Percentiles rank a stretch among this genome's conserved stretches.
Evolutionary conservation across 768 basidiomycete genomes (phyloP).

Genomic region (Gymnopilus dilepis): DNA sequence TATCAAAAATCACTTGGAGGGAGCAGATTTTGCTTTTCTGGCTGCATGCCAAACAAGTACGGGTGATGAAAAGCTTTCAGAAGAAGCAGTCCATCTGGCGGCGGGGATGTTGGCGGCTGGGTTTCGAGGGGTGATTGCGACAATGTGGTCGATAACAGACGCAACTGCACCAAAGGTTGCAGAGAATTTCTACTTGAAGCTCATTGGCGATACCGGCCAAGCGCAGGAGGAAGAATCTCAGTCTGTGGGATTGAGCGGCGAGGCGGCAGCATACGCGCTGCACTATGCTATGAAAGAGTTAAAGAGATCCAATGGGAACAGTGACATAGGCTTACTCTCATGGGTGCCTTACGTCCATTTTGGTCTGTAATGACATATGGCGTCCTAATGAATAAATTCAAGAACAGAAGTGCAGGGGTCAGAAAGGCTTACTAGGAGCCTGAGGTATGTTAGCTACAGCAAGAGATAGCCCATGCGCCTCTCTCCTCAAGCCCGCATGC

Average conservation of each 20-base stretch:
- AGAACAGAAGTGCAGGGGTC: too few species aligned
- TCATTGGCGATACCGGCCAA: not conserved
- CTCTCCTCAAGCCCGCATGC: too few species aligned
- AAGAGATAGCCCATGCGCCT: too few species aligned
- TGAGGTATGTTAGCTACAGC: too few species aligned
- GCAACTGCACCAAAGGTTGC: slow-evolving; percentile 1
- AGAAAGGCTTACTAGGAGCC: too few species aligned
- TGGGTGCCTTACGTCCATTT: slow-evolving; percentile 16
- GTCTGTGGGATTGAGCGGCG: slow-evolving; percentile 11
- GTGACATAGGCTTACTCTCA: not conserved
- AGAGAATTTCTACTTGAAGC: not conserved
- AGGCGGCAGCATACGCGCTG: not conserved
- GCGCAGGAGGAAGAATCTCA: not conserved
- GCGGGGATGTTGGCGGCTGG: slow-evolving; percentile 20
- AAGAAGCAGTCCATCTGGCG: slow-evolving; percentile 17
- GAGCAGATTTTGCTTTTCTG: slow-evolving; percentile 12
- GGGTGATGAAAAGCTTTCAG: slow-evolving; percentile 9
- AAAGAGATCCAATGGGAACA: not conserved
- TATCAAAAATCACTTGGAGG: not conserved
- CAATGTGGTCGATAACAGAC: slow-evolving; percentile 21
- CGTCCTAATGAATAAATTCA: too few species aligned
- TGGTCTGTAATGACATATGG: slow-evolving; percentile 2
- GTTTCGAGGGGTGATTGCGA: slow-evolving; percentile 15
- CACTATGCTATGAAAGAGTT: not conserved
- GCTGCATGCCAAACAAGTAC: slow-evolving; percentile 13